Conservation (phyloP, 2,329 filamentous ascomycete genomes). For the Alternaria consortialis region DNA sequence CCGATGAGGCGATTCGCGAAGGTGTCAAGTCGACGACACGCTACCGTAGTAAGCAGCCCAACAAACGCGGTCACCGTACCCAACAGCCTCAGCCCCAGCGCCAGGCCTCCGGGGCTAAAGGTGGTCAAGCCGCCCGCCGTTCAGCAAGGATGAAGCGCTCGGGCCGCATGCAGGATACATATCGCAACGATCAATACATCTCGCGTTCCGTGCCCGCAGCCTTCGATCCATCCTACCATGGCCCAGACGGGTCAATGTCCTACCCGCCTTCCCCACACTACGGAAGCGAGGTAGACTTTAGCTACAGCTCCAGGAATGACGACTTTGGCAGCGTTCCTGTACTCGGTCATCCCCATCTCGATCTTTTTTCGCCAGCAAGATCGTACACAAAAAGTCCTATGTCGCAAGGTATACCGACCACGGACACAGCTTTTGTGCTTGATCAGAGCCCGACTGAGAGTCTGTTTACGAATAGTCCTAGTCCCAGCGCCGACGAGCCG, state of each 20-base stretch:
- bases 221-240: constrained; percentile 22
- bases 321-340: constrained; percentile 9
- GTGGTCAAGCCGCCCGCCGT: constrained; percentile 54
- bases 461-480: constrained; percentile 35
- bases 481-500: constrained; percentile 30
- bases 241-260: constrained; percentile 12
- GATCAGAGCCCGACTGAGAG: constrained; percentile 31
- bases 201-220: constrained; percentile 26
- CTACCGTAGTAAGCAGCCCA: constrained; percentile 58
- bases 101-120: constrained; percentile 57
- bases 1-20: constrained; percentile 70
- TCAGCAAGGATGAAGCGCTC: constrained; percentile 35
- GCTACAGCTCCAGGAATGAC: constrained; percentile 6
- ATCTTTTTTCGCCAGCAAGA: not conserved
- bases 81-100: constrained; percentile 49
- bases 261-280: constrained; percentile 32
- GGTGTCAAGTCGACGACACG: constrained; percentile 86
- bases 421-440: constrained; percentile 29
- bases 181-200: constrained; percentile 32
- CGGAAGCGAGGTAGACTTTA: constrained; percentile 32
- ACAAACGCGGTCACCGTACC: constrained; percentile 51
- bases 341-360: not conserved
- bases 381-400: constrained; percentile 21
- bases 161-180: constrained; percentile 29
- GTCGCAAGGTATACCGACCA: constrained; percentile 7